Evolutionary conservation across 2,329 filamentous ascomycete genomes (phyloP), one percentile per base, ranked within the genome.

Genomic region (Trichoderma citrinoviride): DNA sequence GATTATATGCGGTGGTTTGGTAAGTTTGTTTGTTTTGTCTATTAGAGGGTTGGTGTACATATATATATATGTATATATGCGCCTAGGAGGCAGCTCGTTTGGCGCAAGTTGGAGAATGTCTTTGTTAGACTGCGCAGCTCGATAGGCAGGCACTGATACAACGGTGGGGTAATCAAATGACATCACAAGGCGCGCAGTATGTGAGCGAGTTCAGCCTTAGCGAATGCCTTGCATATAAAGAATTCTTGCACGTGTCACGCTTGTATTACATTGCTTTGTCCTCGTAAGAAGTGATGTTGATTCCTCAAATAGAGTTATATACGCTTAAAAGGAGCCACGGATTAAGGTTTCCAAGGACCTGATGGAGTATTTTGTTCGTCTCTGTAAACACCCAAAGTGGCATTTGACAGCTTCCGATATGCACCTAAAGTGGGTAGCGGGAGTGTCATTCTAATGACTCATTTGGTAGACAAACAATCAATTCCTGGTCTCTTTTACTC

Each of bases 91-190:
- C 29, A n/a, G 47, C n/a, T 44, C 5, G 10, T 17, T 43, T 33
- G 54, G 47, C 49, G 23, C 47, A 17, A 17, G 46, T 21, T 61
- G 37, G 40, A 44, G 58, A 44, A 44, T 25, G 23, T 15, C n/a
- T 21, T 37, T n/a, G 40, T 12, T n/a, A 33, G 8, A 37, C 12
- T 10, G 29, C 25, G 21, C 14, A 14, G 19, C n/a, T 25, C 25
- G 19, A 14, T 60, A 50, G 29, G 43, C 27, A 37, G 12, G 1
- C 3, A 33, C 43, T 50, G 33, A 53, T 61, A 50, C 47, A 17
- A 61, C 46, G 14, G 58, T 61, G 49, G 58, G 58, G 49, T 61
- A 53, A 33, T 23, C 33, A 23, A 23, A 61, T 61, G 58, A 61
- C 58, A 61, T 61, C 58, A 61, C 49, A 52, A 19, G 33, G 33